Evolutionary conservation across 768 basidiomycete genomes (phyloP).

Genomic region (Tylopilus plumbeoviolaceoides): DNA sequence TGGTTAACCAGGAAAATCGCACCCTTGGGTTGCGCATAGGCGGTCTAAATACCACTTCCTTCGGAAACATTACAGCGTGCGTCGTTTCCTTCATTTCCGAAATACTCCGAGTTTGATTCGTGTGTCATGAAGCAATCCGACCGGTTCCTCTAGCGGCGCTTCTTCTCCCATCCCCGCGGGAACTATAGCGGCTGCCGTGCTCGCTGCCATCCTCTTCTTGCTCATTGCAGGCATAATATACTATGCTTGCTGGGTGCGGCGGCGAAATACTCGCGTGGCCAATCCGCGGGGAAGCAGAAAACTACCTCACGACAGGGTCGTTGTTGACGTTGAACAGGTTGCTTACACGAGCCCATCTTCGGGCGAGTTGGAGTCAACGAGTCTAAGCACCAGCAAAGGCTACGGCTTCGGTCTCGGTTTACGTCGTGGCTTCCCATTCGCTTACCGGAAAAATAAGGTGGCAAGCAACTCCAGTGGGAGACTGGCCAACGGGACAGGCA

Average conservation of each 20-base stretch:
- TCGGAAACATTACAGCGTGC: constrained; percentile 33
- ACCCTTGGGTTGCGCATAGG: constrained; percentile 46
- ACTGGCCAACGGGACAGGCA: constrained; percentile 8
- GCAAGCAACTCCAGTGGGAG: constrained; percentile 19
- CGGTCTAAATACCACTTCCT: constrained; percentile 47
- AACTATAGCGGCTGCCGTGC: constrained; percentile 61
- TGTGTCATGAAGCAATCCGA: constrained; percentile 13
- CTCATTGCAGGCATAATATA: constrained; percentile 41
- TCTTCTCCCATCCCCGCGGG: constrained; percentile 40
- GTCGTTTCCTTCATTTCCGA: constrained; percentile 3
- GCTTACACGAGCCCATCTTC: constrained; percentile 8
- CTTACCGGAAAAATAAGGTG: constrained; percentile 21
- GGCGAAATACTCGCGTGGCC: constrained; percentile 37
- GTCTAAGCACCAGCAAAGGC: constrained; percentile 30
- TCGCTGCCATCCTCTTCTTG: constrained; percentile 53
- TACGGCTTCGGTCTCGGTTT: constrained; percentile 34
- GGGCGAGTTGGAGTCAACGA: constrained; percentile 23
- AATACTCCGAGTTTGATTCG: background rate
- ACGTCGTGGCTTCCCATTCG: constrained; percentile 25
- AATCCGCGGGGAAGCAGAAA: background rate
- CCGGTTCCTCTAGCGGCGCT: constrained; percentile 11
- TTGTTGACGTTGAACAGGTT: constrained; percentile 10
- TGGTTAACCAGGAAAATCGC: constrained; percentile 54
- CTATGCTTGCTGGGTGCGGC: constrained; percentile 43
- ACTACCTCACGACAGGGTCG: background rate